Evolutionary conservation across 176 grass and related monocot genomes (phyloP).

Genomic region (Cocos nucifera): DNA sequence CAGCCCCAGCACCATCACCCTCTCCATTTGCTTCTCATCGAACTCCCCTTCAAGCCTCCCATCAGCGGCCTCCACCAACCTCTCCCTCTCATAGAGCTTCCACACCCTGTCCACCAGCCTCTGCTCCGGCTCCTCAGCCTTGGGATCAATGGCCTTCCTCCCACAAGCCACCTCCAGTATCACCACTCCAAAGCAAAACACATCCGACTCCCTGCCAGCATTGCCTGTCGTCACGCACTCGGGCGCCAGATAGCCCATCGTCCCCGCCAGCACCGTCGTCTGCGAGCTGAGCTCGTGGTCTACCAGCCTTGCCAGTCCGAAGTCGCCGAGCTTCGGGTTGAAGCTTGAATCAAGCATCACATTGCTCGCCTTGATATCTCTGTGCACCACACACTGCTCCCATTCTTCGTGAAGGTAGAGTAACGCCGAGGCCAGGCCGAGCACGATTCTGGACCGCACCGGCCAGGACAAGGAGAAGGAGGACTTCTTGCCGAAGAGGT

Average conservation of each 20-base stretch:
- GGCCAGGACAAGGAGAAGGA: background rate
- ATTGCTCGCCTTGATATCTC: too few species aligned
- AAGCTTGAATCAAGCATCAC: too few species aligned
- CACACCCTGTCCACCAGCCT: constrained; percentile 3
- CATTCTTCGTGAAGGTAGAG: too few species aligned
- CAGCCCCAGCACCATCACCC: background rate
- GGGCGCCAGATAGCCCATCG: constrained; percentile 7
- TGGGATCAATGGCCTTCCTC: background rate
- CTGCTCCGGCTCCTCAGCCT: background rate
- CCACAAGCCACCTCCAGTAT: constrained; percentile 5
- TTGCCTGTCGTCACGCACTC: constrained; percentile 8
- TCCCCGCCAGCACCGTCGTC: constrained; percentile 7
- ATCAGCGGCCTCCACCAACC: background rate
- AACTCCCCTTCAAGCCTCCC: background rate
- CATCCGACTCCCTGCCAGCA: constrained; percentile 6
- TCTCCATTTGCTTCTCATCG: constrained; percentile 3
- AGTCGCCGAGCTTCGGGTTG: too few species aligned
- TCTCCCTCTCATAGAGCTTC: background rate
- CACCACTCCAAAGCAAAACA: constrained; percentile 7
- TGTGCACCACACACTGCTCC: too few species aligned
- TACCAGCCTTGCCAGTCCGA: background rate
- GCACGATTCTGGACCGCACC: background rate
- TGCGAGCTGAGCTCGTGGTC: background rate
- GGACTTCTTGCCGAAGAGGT: background rate
- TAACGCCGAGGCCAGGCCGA: constrained; percentile 7